These are phyloP conservation scores for Phytophthora vignae DNA, from an alignment of 352 stramenopile genomes.

Conservation along the genomic window DNA sequence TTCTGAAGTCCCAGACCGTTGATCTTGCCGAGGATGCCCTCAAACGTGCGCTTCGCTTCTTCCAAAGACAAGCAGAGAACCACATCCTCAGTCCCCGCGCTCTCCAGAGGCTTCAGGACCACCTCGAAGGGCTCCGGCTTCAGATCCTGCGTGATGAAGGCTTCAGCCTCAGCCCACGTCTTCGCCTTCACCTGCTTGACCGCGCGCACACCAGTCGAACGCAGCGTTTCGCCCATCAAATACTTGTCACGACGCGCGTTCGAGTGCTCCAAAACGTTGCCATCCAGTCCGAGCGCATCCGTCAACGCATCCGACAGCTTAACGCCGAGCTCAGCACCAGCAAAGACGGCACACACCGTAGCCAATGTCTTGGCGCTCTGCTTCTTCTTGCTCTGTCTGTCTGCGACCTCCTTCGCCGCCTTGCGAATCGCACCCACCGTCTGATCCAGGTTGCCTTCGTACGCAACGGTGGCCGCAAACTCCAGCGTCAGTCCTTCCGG, in stretches of 20 bases:
- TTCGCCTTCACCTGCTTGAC: slow-evolving; percentile 91
- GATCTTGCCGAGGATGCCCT: slow-evolving; percentile 85
- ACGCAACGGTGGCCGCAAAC: slow-evolving; percentile 83
- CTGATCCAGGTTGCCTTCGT: slow-evolving; percentile 55
- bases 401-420: slow-evolving; percentile 59
- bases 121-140: slow-evolving; percentile 81
- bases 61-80: slow-evolving; percentile 83
- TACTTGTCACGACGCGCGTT: slow-evolving; percentile 83
- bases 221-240: slow-evolving; percentile 90
- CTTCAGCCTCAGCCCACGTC: slow-evolving; percentile 75
- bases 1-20: slow-evolving; percentile 91
- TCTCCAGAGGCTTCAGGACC: slow-evolving; percentile 93
- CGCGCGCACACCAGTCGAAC: slow-evolving; percentile 80
- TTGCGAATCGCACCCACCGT: slow-evolving; percentile 50
- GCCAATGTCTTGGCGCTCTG: slow-evolving; percentile 35
- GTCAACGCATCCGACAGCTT: slow-evolving; percentile 91
- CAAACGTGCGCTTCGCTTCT: slow-evolving; percentile 83
- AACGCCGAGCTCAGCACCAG: slow-evolving; percentile 94
- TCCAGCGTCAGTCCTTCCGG: slow-evolving; percentile 78
- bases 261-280: slow-evolving; percentile 86
- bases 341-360: slow-evolving; percentile 85
- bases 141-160: slow-evolving; percentile 75
- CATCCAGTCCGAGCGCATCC: slow-evolving; percentile 84
- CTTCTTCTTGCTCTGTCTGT: slow-evolving; percentile 40
- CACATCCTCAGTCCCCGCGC: slow-evolving; percentile 79